These are phyloP conservation scores for Fusarium drepaniforme DNA, from an alignment of 2,329 filamentous ascomycete species.

Conservation along the genomic window DNA sequence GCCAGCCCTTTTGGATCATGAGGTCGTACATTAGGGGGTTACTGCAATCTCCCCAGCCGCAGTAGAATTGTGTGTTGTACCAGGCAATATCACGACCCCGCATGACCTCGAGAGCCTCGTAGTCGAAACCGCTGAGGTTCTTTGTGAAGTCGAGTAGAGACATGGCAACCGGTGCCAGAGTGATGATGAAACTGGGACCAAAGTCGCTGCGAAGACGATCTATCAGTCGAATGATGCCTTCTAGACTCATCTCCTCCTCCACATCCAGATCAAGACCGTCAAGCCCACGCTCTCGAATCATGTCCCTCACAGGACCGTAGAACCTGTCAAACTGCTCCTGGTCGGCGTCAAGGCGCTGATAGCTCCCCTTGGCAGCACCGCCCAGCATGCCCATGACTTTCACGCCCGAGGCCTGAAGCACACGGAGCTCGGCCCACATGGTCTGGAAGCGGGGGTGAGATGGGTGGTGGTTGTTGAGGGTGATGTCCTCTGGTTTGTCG, in stretches of 20 bases:
- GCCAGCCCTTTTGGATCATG: conserved; percentile 74
- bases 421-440: conserved; percentile 82
- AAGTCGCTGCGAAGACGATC: conserved; percentile 78
- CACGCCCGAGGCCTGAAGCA: conserved; percentile 79
- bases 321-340: conserved; percentile 76
- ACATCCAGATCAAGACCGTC: conserved; percentile 84
- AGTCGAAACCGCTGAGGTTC: conserved; percentile 86
- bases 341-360: conserved; percentile 66
- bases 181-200: conserved; percentile 78
- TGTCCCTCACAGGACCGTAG: conserved; percentile 75
- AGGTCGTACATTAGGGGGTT: conserved; percentile 62
- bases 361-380: conserved; percentile 84
- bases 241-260: conserved; percentile 80
- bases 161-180: conserved; percentile 84
- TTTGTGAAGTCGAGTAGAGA: conserved; percentile 67
- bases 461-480: conserved; percentile 84
- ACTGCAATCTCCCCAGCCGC: conserved; percentile 78
- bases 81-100: conserved; percentile 77
- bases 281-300: conserved; percentile 71
- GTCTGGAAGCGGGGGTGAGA: conserved; percentile 74
- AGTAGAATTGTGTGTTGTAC: conserved; percentile 96
- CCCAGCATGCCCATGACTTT: conserved; percentile 90
- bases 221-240: conserved; percentile 75
- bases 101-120: conserved; percentile 78
- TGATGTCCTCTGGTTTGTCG: conserved; percentile 72